Base-by-base conservation (phyloP, 768 basidiomycete genomes). In the Lanmaoa pseudosensibilis region DNA sequence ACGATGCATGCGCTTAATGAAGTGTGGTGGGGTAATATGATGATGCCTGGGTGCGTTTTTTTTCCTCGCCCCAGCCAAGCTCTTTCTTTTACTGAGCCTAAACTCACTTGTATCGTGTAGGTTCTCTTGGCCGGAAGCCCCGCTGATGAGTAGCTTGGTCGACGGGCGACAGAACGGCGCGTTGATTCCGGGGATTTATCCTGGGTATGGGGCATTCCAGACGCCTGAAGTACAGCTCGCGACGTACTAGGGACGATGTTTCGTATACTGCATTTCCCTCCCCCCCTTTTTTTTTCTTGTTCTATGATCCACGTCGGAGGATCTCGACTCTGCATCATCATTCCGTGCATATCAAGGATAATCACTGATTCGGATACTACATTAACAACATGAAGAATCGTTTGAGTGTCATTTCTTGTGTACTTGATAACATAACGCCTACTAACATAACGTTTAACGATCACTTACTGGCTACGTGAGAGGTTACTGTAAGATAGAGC, bases 11-110 rank as follows among this genome's bases (percentile, higher is more conserved):
- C 83, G 30, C 75, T 92, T 54, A 85, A 87, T 58, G 88, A 85
- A 48, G 78, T 74, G 9, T 92, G 84, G 81, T 90, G 87, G 88
- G 72, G 79, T 43, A 87, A 81, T 47, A 86, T 90, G 84, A 87
- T 91, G 88, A 88, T 92, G 87, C 90, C 90, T 37, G 90, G 90
- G 86, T 60, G 1, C 40, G 50, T 53, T 16, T 30, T 30, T 48
- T 5, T 12, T 2, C 33, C 16, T 16, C 0, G 15, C 8, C n/a
- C 7, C 6, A 6, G 21, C 4, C n/a, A 3, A 18, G 4, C 27
- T 7, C 8, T 30, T 15, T 18, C 2, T 49, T 8, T 18, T n/a
- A n/a, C 37, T 45, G 46, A 55, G 2, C 4, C 5, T 10, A 9
- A 5, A 5, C 12, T 16, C 32, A 2, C 21, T 16, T 43, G 38